phyloP scores from a whole-genome alignment of 2,329 filamentous ascomycete genomes.

The Fusarium sp. region DNA sequence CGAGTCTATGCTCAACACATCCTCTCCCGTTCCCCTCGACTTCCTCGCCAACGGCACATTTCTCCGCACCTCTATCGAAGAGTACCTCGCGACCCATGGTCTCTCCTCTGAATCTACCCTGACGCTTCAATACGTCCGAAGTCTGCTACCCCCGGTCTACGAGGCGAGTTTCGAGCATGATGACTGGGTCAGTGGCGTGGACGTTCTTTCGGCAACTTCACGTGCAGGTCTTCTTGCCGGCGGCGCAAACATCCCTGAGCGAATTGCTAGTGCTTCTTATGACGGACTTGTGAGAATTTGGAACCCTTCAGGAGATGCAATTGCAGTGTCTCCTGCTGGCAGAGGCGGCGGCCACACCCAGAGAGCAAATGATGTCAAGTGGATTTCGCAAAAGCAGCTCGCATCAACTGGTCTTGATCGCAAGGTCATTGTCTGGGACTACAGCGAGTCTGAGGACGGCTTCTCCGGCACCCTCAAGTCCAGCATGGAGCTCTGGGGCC shows the following conservation, averaged over 20 bases:
- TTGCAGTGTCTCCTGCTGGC: slow-evolving; percentile 79
- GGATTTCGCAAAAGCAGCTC: slow-evolving; percentile 81
- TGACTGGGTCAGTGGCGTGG: slow-evolving; percentile 93
- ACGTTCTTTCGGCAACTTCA: slow-evolving; percentile 80
- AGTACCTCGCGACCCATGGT: slow-evolving; percentile 88
- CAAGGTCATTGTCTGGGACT: slow-evolving; percentile 91
- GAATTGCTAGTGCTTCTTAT: slow-evolving; percentile 92
- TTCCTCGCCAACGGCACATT: slow-evolving; percentile 96
- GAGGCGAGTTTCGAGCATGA: slow-evolving; percentile 96
- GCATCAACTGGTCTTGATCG: slow-evolving; percentile 88
- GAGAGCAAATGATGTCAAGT: slow-evolving; percentile 85
- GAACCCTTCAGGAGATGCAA: slow-evolving; percentile 87
- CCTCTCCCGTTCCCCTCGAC: slow-evolving; percentile 82
- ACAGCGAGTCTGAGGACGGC: slow-evolving; percentile 74
- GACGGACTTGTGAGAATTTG: slow-evolving; percentile 91
- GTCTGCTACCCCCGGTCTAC: slow-evolving; percentile 88
- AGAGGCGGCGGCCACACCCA: slow-evolving; percentile 80
- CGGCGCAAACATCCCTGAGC: slow-evolving; percentile 52
- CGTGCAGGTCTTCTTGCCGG: slow-evolving; percentile 65
- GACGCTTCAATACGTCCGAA: slow-evolving; percentile 92
- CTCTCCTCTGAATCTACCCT: slow-evolving; percentile 90
- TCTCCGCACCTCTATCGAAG: slow-evolving; percentile 87
- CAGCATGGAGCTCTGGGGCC: slow-evolving; percentile 85
- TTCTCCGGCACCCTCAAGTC: slow-evolving; percentile 75
- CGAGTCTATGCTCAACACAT: slow-evolving; percentile 76